These are phyloP conservation scores for Iberis pinnata DNA, from an alignment of 345 rosid genomes.

Conservation along the genomic window DNA sequence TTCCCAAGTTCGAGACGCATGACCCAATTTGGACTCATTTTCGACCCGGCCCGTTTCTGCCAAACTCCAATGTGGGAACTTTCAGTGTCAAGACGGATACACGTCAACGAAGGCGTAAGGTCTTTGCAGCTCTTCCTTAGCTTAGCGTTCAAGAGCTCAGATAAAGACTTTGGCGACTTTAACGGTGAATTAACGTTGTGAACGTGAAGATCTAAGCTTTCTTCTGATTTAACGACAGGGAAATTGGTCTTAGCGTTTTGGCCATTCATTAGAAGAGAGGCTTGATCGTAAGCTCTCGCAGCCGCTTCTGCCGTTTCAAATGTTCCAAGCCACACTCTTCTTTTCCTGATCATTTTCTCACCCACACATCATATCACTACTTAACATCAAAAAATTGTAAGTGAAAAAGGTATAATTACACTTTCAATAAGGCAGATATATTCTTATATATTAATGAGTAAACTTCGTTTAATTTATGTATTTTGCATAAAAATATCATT, in stretches of 20 bases:
- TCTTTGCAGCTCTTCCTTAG: slow-evolving; percentile 50
- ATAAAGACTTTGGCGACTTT: slow-evolving; percentile 35
- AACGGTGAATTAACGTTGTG: slow-evolving; percentile 13
- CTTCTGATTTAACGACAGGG: slow-evolving; percentile 30
- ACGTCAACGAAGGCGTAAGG: slow-evolving; percentile 53
- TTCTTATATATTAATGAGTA: no score
- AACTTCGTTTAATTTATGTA: no score
- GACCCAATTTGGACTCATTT: slow-evolving; percentile 54
- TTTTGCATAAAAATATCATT: no score
- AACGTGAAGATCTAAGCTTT: slow-evolving; percentile 14
- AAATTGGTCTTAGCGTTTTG: slow-evolving; percentile 70
- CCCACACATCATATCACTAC: no score
- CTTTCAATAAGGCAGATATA: no score
- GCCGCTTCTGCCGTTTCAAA: slow-evolving; percentile 76
- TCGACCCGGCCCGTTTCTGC: slow-evolving; percentile 61
- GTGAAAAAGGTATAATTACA: no score
- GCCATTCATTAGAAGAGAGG: slow-evolving; percentile 62
- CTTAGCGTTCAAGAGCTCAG: slow-evolving; percentile 49
- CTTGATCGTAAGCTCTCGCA: slow-evolving; percentile 65
- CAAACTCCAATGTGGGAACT: slow-evolving; percentile 70
- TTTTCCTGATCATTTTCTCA: slow-evolving; percentile 44
- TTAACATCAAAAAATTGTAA: no score
- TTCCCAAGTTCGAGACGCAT: slow-evolving; percentile 58
- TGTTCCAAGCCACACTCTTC: slow-evolving; percentile 80
- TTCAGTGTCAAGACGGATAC: slow-evolving; percentile 60